These are phyloP conservation scores for Erodium texanum DNA, from an alignment of 441 rosid genomes.

Conservation along the genomic window DNA sequence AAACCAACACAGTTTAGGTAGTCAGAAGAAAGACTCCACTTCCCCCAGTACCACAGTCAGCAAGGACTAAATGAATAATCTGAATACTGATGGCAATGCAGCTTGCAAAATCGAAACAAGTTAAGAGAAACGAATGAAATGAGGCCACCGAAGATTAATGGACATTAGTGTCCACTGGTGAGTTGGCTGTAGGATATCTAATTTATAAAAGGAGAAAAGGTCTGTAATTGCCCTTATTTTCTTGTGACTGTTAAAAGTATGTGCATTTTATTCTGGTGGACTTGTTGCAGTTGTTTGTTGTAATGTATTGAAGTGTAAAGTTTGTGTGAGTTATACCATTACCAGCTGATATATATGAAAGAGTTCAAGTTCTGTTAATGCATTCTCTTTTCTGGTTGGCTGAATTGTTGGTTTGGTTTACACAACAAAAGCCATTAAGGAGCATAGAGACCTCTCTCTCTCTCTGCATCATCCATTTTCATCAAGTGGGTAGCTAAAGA, in stretches of 20 bases:
- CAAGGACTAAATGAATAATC: conserved; percentile 10
- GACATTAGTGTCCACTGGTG: conserved; percentile 22
- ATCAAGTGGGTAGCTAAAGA: too few species aligned
- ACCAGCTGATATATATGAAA: not conserved
- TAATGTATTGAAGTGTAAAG: not conserved
- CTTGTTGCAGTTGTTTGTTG: not conserved
- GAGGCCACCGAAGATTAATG: conserved; percentile 21
- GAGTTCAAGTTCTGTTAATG: too few species aligned
- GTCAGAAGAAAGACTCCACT: conserved; percentile 22
- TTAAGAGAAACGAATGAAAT: not conserved
- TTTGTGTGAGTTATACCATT: not conserved
- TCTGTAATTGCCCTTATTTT: not conserved
- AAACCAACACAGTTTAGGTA: conserved; percentile 27
- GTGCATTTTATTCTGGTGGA: not conserved
- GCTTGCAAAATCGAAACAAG: conserved; percentile 11
- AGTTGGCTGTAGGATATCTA: conserved; percentile 17
- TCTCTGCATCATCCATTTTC: too few species aligned
- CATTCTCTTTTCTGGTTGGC: not conserved
- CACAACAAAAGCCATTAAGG: too few species aligned
- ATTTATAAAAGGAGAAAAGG: not conserved
- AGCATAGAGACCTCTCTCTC: too few species aligned
- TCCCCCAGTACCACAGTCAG: conserved; percentile 17
- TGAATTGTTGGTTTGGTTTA: too few species aligned
- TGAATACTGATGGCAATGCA: conserved; percentile 2
- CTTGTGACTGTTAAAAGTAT: not conserved